Evolutionary conservation across 2,329 filamentous ascomycete species (phyloP).

Genomic region (Acrodontium crateriforme): DNA sequence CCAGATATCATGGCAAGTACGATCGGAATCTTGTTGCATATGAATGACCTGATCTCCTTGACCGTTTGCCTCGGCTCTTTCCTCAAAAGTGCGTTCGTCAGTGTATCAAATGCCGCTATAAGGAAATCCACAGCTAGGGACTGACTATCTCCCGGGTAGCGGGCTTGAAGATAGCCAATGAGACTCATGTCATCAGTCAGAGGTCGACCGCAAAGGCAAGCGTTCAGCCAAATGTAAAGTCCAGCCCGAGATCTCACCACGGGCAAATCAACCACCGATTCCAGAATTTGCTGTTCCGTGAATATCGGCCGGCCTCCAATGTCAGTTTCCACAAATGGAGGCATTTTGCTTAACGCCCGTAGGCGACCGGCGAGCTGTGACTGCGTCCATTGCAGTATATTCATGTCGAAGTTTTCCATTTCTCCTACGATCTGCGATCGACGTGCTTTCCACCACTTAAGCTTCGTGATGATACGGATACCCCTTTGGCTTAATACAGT

Average conservation of each 20-base stretch:
- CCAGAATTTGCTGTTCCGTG: constrained; percentile 46
- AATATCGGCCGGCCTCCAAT: constrained; percentile 44
- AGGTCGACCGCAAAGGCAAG: constrained; percentile 66
- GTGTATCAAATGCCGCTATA: constrained; percentile 73
- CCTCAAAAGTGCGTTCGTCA: constrained; percentile 75
- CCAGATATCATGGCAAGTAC: constrained; percentile 45
- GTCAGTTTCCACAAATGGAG: constrained; percentile 52
- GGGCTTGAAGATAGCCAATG: constrained; percentile 67
- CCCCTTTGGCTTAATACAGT: constrained; percentile 16
- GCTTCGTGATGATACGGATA: constrained; percentile 13
- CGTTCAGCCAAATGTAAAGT: constrained; percentile 73
- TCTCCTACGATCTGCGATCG: constrained; percentile 14
- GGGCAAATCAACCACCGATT: constrained; percentile 43
- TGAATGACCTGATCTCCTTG: constrained; percentile 69
- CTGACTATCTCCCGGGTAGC: constrained; percentile 74
- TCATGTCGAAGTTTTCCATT: constrained; percentile 19
- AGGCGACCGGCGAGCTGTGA: constrained; percentile 18
- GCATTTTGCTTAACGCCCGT: constrained; percentile 13
- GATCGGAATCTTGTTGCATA: constrained; percentile 59
- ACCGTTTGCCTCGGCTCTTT: constrained; percentile 46
- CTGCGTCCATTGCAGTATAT: constrained; percentile 21
- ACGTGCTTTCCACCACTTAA: constrained; percentile 17
- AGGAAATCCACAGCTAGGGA: constrained; percentile 69
- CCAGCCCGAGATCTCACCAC: constrained; percentile 64
- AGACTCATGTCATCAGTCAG: constrained; percentile 69